These are phyloP conservation scores for Agrocybe praecox DNA, from an alignment of 768 basidiomycete genomes.

Conservation along the genomic window DNA sequence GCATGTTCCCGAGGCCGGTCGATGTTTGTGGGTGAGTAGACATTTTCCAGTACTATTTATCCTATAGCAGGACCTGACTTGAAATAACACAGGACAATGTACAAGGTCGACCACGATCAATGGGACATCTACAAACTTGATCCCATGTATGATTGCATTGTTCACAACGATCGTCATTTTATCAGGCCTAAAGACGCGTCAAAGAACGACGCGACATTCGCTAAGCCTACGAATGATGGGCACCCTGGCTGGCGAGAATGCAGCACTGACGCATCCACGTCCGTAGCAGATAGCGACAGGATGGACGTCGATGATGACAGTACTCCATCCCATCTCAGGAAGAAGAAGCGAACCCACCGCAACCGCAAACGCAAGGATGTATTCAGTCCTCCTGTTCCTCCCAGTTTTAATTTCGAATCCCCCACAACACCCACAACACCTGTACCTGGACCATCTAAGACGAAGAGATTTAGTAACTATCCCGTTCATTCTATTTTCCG, in stretches of 20 bases:
- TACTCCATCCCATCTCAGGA: constrained; percentile 1
- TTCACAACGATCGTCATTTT: constrained; percentile 34
- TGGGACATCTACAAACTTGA: constrained; percentile 90
- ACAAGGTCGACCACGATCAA: constrained; percentile 69
- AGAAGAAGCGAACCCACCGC: background rate
- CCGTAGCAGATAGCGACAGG: constrained; percentile 22
- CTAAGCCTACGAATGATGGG: constrained; percentile 7
- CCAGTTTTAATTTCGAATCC: constrained; percentile 8
- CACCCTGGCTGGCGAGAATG: background rate
- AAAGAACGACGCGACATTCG: constrained; percentile 18
- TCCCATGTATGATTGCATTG: constrained; percentile 67
- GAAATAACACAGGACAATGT: constrained; percentile 25
- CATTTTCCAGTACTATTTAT: background rate
- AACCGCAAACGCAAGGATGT: constrained; percentile 3
- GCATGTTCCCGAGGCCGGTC: constrained; percentile 68
- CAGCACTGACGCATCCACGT: background rate
- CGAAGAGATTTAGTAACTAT: constrained; percentile 53
- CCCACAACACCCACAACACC: background rate
- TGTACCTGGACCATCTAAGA: background rate
- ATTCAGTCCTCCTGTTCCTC: constrained; percentile 9
- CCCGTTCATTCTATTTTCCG: background rate
- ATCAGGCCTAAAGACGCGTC: constrained; percentile 30
- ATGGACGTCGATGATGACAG: constrained; percentile 20
- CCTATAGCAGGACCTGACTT: background rate
- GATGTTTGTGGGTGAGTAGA: constrained; percentile 70